Base-by-base conservation (phyloP, 140 eudicot genomes). In the Bidens hawaiensis region DNA sequence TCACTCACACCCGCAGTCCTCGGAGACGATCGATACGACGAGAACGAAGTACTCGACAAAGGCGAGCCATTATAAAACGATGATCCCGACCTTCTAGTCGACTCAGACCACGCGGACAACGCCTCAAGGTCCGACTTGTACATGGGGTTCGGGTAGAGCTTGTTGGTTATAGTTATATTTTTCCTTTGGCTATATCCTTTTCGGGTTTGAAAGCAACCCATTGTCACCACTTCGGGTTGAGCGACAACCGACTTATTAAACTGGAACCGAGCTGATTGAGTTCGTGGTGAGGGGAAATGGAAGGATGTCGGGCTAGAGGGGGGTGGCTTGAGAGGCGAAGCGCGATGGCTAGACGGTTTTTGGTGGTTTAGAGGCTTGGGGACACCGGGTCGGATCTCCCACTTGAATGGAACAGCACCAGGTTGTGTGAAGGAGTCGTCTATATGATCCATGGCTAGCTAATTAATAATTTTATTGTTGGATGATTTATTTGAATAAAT, bases 381-480 rank as follows among this genome's bases (percentile, higher is more conserved):
- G 13, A 88, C 94, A 13, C 96, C 96, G 47, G 96, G 96, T 38
- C 87, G 82, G 67, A 84, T 79, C 87, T 88, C 96, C 96, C 96
- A 88, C 31, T 77, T 69, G 79, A 88, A 88, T 28, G 96, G 96
- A 26, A 88, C 47, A 0, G 87, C 31, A 51, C 94, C 96, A 15
- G 89, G 89, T 41, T 78, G 55, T 65, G 47, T 77, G 60, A 84
- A 88, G 8, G 84, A 88, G 41, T 82, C 85, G 36, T 84, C 96
- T 45, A 55, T 49, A 14, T n/a, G n/a, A n/a, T 23, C 16, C 33
- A 24, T 13, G 4, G 7, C 15, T n/a, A 14, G 11, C 36, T 31
- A n/a, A n/a, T n/a, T n/a, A n/a, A n/a, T n/a, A n/a, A n/a, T n/a
- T n/a, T n/a, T n/a, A 38, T 38, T 14, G 43, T 1, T 24, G 19